phyloP scores from a whole-genome alignment of 2,329 filamentous ascomycete genomes.

The Dryadomyces sulphureus region DNA sequence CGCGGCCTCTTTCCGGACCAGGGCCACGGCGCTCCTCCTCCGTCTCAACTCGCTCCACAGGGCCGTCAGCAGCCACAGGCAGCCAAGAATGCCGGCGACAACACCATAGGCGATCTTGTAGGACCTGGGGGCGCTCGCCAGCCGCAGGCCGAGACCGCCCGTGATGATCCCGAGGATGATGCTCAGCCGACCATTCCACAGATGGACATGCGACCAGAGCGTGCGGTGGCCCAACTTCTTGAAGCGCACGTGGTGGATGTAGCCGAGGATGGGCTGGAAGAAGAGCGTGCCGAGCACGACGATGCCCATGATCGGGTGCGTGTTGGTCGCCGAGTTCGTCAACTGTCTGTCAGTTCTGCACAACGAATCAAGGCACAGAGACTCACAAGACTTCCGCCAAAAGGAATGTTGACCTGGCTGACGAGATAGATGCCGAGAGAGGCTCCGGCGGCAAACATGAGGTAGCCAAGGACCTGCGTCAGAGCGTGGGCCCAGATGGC shows the following conservation, averaged over 20 bases:
- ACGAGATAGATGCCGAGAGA: constrained; percentile 28
- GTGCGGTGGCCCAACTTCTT: constrained; percentile 22
- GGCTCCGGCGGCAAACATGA: constrained; percentile 23
- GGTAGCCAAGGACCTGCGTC: constrained; percentile 22
- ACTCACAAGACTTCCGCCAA: constrained; percentile 19
- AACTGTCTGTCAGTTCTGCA: constrained; percentile 10
- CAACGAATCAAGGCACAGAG: neutral
- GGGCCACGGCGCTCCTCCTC: neutral
- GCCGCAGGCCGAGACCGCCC: constrained; percentile 26
- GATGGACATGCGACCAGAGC: constrained; percentile 26
- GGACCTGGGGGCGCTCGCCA: constrained; percentile 17
- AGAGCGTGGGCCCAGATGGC: constrained; percentile 23
- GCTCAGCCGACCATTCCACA: constrained; percentile 25
- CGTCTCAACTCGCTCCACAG: constrained; percentile 17
- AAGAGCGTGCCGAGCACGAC: constrained; percentile 23
- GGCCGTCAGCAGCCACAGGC: constrained; percentile 22
- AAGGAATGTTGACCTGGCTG: constrained; percentile 17
- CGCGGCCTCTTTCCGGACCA: too few relatives aligned
- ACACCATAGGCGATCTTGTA: constrained; percentile 22
- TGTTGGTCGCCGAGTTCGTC: constrained; percentile 17
- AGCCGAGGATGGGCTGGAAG: constrained; percentile 26
- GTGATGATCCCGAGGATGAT: constrained; percentile 29
- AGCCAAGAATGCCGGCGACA: constrained; percentile 22
- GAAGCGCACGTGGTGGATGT: constrained; percentile 26
- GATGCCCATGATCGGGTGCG: constrained; percentile 32